These are phyloP conservation scores for Suhomyces ambrosiae DNA, from an alignment of 1,139 yeast species.

Conservation along the genomic window DNA sequence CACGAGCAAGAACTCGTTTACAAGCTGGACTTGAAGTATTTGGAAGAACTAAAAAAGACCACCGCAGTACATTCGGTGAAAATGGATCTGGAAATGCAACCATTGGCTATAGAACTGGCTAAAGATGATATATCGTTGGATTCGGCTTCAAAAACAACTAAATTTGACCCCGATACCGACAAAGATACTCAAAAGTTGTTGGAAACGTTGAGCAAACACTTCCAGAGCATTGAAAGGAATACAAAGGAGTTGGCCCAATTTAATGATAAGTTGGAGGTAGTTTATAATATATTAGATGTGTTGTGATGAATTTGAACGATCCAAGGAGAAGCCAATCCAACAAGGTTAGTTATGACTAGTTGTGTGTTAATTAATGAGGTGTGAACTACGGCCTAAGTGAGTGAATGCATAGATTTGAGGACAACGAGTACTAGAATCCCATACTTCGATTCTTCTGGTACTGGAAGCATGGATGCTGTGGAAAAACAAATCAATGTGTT, in stretches of 20 bases:
- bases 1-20: slow-evolving; percentile 26
- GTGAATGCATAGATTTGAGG: too few species aligned
- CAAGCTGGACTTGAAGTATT: slow-evolving; percentile 37
- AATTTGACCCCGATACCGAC: slow-evolving; percentile 32
- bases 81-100: slow-evolving; percentile 13
- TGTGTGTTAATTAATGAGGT: too few species aligned
- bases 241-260: slow-evolving; percentile 25
- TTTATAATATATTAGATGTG: slow-evolving; percentile 30
- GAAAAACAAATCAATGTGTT: too few species aligned
- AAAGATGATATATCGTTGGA: slow-evolving; percentile 5
- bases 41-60: slow-evolving; percentile 25
- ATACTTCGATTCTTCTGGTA: too few species aligned
- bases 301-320: too few species aligned
- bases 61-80: slow-evolving; percentile 11
- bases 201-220: slow-evolving; percentile 20
- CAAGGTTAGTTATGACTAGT: too few species aligned
- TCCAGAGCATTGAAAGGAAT: slow-evolving; percentile 21
- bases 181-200: slow-evolving; percentile 26
- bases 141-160: not conserved
- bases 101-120: not conserved
- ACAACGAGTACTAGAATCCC: too few species aligned
- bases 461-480: too few species aligned
- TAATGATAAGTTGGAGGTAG: slow-evolving; percentile 30
- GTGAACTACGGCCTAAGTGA: too few species aligned
- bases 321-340: too few species aligned